Evolutionary conservation across 75 land plant species (phyloP), one percentile per base, ranked within the genome.

Genomic region (Picea sitchensis): DNA sequence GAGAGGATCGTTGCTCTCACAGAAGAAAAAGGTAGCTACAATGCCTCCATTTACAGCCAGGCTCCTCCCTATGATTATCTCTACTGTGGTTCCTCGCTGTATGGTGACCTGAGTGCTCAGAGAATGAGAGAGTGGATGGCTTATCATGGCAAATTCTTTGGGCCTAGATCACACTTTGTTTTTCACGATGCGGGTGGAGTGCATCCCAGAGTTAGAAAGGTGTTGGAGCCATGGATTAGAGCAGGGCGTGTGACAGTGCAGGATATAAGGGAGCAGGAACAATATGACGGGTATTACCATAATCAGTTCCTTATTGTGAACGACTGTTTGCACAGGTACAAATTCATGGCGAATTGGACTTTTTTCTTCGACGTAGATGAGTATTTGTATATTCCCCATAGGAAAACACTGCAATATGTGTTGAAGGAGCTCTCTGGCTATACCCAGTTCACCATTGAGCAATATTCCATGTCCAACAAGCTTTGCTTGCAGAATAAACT

Each of bases 291-390:
- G 20, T 95, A 93, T 74, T 95, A 95, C 79, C 86, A 93, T 69
- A 95, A 95, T 67, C 98, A 95, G 86, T 95, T 95, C 79, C 36
- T 95, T 77, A 88, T 95, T 67, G 96, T 93, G 64, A 95, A 95
- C 71, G 96, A 95, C 59, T 95, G 96, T 81, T 67, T 95, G 76
- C 95, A 92, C 63, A 84, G 98, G n/a, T 87, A 90, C 65, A 78
- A 84, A 14, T 83, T 79, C 80, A 82, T 89, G 36, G 87, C 98
- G 2, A 92, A 90, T 30, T 95, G 98, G 98, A 91, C 89, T 4
- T 95, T 95, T 82, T 95, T 79, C 81, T 95, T 95, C 61, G 98
- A 95, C 67, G 91, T 95, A 32, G 98, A 95, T 74, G 98, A 95
- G 88, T 95, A 86, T 65, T 59, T 95, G 2, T 91, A 86, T 74